These are phyloP conservation scores for Paramecium bursaria DNA, from an alignment of 73 alveolate species.

Conservation along the genomic window DNA sequence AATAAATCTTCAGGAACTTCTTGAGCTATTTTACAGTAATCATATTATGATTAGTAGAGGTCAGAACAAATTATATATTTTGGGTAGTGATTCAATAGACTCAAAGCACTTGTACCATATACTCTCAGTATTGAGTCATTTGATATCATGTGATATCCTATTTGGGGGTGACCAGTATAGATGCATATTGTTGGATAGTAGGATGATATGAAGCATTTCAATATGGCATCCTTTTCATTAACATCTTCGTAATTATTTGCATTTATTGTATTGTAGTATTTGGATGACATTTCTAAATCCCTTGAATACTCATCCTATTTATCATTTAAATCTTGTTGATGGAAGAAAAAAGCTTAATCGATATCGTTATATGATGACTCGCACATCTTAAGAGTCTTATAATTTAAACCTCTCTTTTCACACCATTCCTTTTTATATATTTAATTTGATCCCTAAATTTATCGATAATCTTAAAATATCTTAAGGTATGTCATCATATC, in stretches of 20 bases:
- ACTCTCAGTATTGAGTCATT: not conserved
- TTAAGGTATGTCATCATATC: not conserved
- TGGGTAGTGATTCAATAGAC: conserved; percentile 19
- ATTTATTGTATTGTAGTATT: not conserved
- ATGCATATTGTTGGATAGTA: conserved; percentile 22
- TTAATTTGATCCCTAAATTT: no score
- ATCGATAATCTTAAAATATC: not conserved
- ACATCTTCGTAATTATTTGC: not conserved
- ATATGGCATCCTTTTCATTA: not conserved
- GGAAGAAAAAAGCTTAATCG: not conserved
- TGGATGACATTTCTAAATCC: no score
- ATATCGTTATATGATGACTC: not conserved
- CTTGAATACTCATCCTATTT: no score
- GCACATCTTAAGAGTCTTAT: not conserved
- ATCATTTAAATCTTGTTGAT: not conserved
- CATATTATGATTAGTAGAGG: conserved; percentile 1
- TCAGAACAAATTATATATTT: conserved; percentile 31
- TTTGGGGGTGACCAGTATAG: conserved; percentile 8
- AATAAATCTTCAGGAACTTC: not conserved
- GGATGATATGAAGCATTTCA: conserved; percentile 2
- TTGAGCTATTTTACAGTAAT: conserved; percentile 20
- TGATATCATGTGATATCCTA: not conserved
- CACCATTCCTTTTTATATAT: not conserved
- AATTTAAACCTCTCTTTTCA: not conserved
- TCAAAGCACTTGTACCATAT: conserved; percentile 16